Evolutionary conservation across 495 filamentous ascomycete genomes (phyloP), one percentile per base, ranked within the genome.

Genomic region (Hyaloscypha bicolor): DNA sequence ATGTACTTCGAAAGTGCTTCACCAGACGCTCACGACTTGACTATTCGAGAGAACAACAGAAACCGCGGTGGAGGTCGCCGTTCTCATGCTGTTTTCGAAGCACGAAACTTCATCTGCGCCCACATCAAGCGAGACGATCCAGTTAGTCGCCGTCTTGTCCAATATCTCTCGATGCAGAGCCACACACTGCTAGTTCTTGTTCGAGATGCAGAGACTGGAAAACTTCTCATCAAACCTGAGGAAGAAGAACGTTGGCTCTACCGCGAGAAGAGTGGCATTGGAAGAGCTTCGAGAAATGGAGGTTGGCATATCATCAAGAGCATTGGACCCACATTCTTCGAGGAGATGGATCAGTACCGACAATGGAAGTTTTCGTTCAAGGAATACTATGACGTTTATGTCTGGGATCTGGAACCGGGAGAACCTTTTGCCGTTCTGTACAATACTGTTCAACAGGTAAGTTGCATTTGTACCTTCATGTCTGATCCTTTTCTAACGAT

Each of bases 91-190:
- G 71, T 81, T 22, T 61, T 73, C 8, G 78, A 86, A 71, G 64
- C 70, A 2, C 78, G 83, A 53, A 85, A 86, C 64, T 80, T 81
- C 52, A 73, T 85, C 3, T 83, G 81, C 65, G 81, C 77, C 0
- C 73, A 85, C 63, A 80, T 86, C 74, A 82, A 79, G 68, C 80
- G 83, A 2, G 79, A 83, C 51, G 80, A 83, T 63, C 76, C 78
- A 31, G 76, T 76, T 1, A 83, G 77, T n/a, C 77, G 80, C 9
- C 77, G 84, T 16, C 82, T 85, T 63, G 79, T 85, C n/a, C 79
- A 84, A 62, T 82, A 82, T 58, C 67, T 79, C 22, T 69, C 74
- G 19, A 80, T 84, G 82, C 75, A 77, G 32, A 71, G 76, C 11
- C 69, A 74, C n/a, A 76, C 79, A 56, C 4, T 82, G 4, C 37